phyloP scores from a whole-genome alignment of 306 rosid genomes.

The Inga laurina region DNA sequence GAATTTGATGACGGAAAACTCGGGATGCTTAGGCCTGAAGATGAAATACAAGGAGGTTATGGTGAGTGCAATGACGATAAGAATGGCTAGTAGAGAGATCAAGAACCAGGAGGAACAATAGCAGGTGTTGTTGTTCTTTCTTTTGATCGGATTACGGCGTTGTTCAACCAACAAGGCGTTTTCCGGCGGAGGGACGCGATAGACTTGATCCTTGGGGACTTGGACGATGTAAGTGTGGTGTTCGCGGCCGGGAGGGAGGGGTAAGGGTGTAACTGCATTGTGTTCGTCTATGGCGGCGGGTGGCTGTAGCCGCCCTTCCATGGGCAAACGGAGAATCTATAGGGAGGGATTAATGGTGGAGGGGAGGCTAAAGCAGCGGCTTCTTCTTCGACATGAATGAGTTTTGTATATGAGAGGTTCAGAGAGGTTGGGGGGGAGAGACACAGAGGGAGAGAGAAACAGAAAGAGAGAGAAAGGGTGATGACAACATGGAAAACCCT shows the following conservation, averaged over 20 bases:
- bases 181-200: constrained; percentile 45
- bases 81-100: not conserved
- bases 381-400: not conserved
- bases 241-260: not conserved
- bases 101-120: not conserved
- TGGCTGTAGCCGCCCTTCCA: constrained; percentile 47
- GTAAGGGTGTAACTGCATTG: not conserved
- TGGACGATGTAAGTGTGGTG: constrained; percentile 47
- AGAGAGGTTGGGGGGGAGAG: not conserved
- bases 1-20: constrained; percentile 14
- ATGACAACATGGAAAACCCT: not conserved
- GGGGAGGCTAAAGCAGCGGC: not conserved
- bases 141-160: not conserved
- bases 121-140: not conserved
- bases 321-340: constrained; percentile 29
- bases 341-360: not conserved
- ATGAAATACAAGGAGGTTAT: constrained; percentile 7
- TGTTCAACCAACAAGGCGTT: constrained; percentile 32
- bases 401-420: not conserved
- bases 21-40: constrained; percentile 31
- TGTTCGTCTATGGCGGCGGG: not conserved
- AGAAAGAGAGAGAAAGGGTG: not conserved
- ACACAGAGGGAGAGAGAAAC: not conserved
- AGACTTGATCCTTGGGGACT: constrained; percentile 51
- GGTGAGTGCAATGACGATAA: not conserved